phyloP scores from a whole-genome alignment of 441 rosid species.

The Mallotus japonicus region DNA sequence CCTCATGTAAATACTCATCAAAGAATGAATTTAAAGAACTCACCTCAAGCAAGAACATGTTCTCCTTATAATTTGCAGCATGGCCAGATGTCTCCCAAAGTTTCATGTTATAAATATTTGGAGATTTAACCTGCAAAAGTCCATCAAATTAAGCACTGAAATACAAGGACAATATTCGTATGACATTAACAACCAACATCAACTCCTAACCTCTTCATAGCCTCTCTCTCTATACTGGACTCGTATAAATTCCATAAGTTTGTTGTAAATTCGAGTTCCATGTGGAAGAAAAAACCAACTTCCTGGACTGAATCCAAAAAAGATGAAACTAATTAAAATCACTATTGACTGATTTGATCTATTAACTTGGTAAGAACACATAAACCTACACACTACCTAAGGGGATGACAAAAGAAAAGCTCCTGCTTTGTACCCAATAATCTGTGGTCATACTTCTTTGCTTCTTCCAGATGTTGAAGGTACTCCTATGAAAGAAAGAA shows the following conservation, averaged over 20 bases:
- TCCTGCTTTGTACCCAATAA: constrained; percentile 87
- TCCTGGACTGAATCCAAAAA: constrained; percentile 72
- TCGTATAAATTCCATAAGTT: constrained; percentile 70
- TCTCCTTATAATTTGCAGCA: constrained; percentile 94
- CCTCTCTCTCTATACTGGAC: constrained; percentile 82
- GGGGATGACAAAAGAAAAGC: constrained; percentile 85
- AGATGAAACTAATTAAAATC: constrained; percentile 20
- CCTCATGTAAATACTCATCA: background rate
- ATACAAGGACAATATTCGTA: constrained; percentile 13
- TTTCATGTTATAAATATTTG: constrained; percentile 91
- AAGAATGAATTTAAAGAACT: constrained; percentile 25
- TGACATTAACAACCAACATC: constrained; percentile 21
- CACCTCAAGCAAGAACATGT: constrained; percentile 94
- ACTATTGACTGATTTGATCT: background rate
- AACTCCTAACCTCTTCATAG: constrained; percentile 70
- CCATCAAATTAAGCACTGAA: constrained; percentile 19
- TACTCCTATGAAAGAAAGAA: constrained; percentile 55
- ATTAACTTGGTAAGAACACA: constrained; percentile 11
- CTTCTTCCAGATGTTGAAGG: constrained; percentile 69
- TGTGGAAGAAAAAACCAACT: constrained; percentile 98
- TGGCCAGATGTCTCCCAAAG: constrained; percentile 99
- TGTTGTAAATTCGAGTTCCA: constrained; percentile 90
- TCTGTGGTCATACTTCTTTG: constrained; percentile 92
- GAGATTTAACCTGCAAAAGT: constrained; percentile 75
- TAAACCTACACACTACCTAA: constrained; percentile 49